phyloP scores from a whole-genome alignment of 352 stramenopile species.

The Plasmopara muralis region DNA sequence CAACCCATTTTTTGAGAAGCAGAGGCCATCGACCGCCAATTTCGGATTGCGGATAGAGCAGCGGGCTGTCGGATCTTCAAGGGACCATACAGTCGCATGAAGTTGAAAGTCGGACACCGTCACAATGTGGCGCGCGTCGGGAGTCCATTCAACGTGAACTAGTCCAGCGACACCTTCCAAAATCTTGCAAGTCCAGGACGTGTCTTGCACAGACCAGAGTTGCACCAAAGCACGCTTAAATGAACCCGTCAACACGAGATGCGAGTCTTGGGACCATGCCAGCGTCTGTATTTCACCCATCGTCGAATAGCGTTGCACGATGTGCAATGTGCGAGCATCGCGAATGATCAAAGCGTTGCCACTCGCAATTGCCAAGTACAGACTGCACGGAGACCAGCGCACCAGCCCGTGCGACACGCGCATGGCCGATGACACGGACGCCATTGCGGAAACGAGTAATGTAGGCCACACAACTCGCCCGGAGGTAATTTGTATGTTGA shows the following conservation, averaged over 20 bases:
- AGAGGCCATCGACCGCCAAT: slow-evolving; percentile 52
- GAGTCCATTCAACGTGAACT: slow-evolving; percentile 42
- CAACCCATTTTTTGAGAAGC: slow-evolving; percentile 49
- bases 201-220: slow-evolving; percentile 61
- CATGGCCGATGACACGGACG: slow-evolving; percentile 49
- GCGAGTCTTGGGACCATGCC: slow-evolving; percentile 57
- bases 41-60: slow-evolving; percentile 66
- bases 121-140: slow-evolving; percentile 60
- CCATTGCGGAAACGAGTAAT: background rate
- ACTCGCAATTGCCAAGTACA: slow-evolving; percentile 42
- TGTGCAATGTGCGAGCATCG: slow-evolving; percentile 42
- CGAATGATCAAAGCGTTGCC: slow-evolving; percentile 54
- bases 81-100: slow-evolving; percentile 75
- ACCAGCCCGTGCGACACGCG: slow-evolving; percentile 45
- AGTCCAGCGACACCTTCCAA: slow-evolving; percentile 65
- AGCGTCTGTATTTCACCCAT: slow-evolving; percentile 50
- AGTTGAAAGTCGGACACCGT: slow-evolving; percentile 83
- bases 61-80: slow-evolving; percentile 46
- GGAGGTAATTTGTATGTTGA: no score
- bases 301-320: slow-evolving; percentile 57
- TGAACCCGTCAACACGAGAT: slow-evolving; percentile 53
- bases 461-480: no score
- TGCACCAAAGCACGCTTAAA: slow-evolving; percentile 67
- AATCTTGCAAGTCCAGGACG: slow-evolving; percentile 66
- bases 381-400: slow-evolving; percentile 62